A percentile compares a stretch with the other conserved stretches of the same genome.
Conservation (phyloP, 83 land plant species). For the Picea engelmannii region DNA sequence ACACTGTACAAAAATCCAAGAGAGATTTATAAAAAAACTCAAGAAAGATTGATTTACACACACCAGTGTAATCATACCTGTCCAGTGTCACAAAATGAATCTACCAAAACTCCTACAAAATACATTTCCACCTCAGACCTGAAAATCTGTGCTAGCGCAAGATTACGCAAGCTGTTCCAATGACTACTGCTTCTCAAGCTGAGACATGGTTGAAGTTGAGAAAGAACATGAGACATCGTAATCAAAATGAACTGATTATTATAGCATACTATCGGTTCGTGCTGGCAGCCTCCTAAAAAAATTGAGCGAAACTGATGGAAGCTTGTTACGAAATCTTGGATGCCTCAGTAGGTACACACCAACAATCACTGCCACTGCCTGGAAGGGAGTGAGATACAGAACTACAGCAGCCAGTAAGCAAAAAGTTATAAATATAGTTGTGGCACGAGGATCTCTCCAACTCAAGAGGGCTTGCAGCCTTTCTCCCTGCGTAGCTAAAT, state of each 20-base stretch:
- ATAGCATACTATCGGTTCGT: constrained; percentile 43
- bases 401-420: constrained; percentile 53
- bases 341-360: too few species aligned
- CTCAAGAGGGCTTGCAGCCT: constrained; percentile 47
- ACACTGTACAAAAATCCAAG: background rate
- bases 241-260: too few species aligned
- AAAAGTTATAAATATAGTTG: constrained; percentile 49
- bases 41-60: background rate
- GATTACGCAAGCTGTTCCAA: background rate
- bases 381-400: constrained; percentile 72
- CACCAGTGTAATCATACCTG: background rate
- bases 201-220: background rate
- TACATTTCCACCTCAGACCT: background rate
- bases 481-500: constrained; percentile 45
- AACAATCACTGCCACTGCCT: too few species aligned
- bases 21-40: background rate
- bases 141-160: background rate
- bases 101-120: background rate
- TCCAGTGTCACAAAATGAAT: background rate
- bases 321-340: constrained; percentile 52
- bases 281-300: constrained; percentile 59
- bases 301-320: constrained; percentile 58
- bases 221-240: background rate
- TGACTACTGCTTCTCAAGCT: background rate
- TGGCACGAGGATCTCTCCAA: constrained; percentile 69